phyloP scores from a whole-genome alignment of 2,329 filamentous ascomycete genomes.

The Cryphonectria naterciae region DNA sequence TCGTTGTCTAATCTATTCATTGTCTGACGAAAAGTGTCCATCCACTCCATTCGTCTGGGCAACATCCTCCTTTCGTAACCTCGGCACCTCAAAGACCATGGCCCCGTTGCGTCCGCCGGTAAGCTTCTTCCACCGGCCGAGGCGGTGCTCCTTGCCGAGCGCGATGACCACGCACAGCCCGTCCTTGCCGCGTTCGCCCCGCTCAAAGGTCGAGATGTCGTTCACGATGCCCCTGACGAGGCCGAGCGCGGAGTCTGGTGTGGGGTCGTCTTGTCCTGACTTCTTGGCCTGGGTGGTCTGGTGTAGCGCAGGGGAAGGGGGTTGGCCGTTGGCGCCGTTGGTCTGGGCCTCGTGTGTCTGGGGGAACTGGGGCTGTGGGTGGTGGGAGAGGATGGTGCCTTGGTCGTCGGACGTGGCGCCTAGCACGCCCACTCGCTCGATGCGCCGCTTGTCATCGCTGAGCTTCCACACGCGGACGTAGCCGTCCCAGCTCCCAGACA shows the following conservation, averaged over 20 bases:
- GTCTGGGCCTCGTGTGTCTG: slow-evolving; percentile 31
- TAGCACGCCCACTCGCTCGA: slow-evolving; percentile 73
- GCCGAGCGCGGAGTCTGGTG: slow-evolving; percentile 27
- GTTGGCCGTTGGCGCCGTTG: slow-evolving; percentile 31
- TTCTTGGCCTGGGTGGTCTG: slow-evolving; percentile 18
- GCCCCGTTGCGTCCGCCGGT: slow-evolving; percentile 75
- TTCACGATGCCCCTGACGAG: slow-evolving; percentile 79
- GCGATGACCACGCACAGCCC: slow-evolving; percentile 86
- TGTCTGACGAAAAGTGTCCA: slow-evolving; percentile 33
- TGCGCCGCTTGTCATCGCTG: slow-evolving; percentile 77
- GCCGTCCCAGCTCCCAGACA: slow-evolving; percentile 95
- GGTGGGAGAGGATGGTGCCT: slow-evolving; percentile 26
- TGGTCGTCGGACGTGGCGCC: slow-evolving; percentile 43
- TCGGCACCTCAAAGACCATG: slow-evolving; percentile 83
- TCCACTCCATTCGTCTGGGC: slow-evolving; percentile 39
- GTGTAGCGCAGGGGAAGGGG: neutral
- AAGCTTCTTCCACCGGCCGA: slow-evolving; percentile 78
- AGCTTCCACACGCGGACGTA: slow-evolving; percentile 84
- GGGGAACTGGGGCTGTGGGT: slow-evolving; percentile 27
- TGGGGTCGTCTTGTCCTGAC: slow-evolving; percentile 25
- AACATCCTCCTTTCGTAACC: slow-evolving; percentile 40
- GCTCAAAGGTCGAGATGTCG: slow-evolving; percentile 84
- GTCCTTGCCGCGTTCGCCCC: slow-evolving; percentile 74
- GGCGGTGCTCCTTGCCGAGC: slow-evolving; percentile 81
- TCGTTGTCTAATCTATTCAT: slow-evolving; percentile 16